phyloP scores from a whole-genome alignment of 495 filamentous ascomycete species.

The Aspergillus coremiiformis region DNA sequence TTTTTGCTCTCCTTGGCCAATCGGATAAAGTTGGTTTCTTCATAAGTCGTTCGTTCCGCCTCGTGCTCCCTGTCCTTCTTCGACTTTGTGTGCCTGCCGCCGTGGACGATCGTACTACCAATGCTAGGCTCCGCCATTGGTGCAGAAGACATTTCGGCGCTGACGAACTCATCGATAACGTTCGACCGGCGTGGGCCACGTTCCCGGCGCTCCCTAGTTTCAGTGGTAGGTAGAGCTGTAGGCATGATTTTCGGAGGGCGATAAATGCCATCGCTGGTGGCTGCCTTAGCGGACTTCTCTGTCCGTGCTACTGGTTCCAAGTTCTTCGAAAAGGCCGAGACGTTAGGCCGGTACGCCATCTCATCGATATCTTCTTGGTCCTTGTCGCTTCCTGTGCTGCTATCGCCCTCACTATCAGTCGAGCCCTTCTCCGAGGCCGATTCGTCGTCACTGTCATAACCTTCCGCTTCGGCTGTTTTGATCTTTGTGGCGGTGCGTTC shows the following conservation, averaged over 20 bases:
- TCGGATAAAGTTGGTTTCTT: conserved; percentile 80
- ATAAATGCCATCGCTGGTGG: conserved; percentile 57
- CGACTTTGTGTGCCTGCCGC: conserved; percentile 67
- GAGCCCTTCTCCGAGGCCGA: conserved; percentile 15
- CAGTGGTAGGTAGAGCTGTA: conserved; percentile 53
- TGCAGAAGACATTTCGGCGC: conserved; percentile 66
- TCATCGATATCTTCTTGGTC: conserved; percentile 48
- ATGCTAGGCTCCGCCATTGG: conserved; percentile 76
- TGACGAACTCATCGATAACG: conserved; percentile 80
- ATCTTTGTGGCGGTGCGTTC: conserved; percentile 21
- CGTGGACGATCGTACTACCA: conserved; percentile 67
- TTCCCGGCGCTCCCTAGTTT: conserved; percentile 49
- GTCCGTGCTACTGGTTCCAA: conserved; percentile 21
- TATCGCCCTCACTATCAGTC: conserved; percentile 29
- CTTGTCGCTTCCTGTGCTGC: conserved; percentile 34
- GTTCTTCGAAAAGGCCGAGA: conserved; percentile 47
- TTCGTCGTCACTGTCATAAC: conserved; percentile 18
- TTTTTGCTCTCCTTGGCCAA: conserved; percentile 77
- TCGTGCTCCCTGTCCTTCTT: conserved; percentile 62
- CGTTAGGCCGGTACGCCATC: conserved; percentile 61
- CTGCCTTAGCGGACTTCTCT: conserved; percentile 19
- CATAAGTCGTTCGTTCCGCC: conserved; percentile 65
- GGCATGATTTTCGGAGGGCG: conserved; percentile 78
- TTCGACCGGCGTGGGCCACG: conserved; percentile 52
- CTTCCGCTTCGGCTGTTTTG: conserved; percentile 22